Percentiles rank a stretch among this genome's conserved stretches.
phyloP scores from a whole-genome alignment of 140 eudicot species.

The Stevia rebaudiana region DNA sequence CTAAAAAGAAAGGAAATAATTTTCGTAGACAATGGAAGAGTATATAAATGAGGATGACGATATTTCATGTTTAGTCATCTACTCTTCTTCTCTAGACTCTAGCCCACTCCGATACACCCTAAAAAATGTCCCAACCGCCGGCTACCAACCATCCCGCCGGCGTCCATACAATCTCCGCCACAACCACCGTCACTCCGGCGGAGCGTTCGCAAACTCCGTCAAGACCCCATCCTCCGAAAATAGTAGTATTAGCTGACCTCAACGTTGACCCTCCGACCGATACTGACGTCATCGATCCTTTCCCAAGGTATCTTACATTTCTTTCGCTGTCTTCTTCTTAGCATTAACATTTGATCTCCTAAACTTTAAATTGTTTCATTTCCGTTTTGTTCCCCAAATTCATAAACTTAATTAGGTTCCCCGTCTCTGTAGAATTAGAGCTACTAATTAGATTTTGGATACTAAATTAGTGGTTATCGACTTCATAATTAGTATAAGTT shows the following conservation, averaged over 20 bases:
- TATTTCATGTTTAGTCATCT: slow-evolving; percentile 10
- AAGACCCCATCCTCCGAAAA: slow-evolving; percentile 39
- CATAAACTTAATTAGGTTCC: background rate
- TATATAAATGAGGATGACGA: slow-evolving; percentile 21
- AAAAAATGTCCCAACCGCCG: slow-evolving; percentile 42
- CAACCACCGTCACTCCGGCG: slow-evolving; percentile 18
- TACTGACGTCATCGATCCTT: slow-evolving; percentile 39
- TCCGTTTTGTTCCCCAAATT: slow-evolving; percentile 10
- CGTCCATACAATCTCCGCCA: slow-evolving; percentile 9
- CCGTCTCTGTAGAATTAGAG: background rate
- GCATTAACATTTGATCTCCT: background rate
- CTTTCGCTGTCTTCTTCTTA: background rate
- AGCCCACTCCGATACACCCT: slow-evolving; percentile 4
- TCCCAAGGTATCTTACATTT: slow-evolving; percentile 35
- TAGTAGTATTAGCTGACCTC: slow-evolving; percentile 74
- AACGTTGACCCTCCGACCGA: slow-evolving; percentile 95
- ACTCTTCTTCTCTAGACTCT: slow-evolving; percentile 1
- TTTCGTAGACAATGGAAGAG: slow-evolving; percentile 13
- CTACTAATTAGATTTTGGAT: background rate
- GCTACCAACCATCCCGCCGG: slow-evolving; percentile 31
- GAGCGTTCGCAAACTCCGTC: slow-evolving; percentile 22
- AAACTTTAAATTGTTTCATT: background rate
- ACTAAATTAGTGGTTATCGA: background rate
- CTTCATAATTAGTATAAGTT: background rate
- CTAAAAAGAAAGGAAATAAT: background rate